A percentile compares a stretch with the other conserved stretches of the same genome.
Evolutionary conservation across 2,329 filamentous ascomycete species (phyloP).

Genomic region (Leptographium lundbergii): DNA sequence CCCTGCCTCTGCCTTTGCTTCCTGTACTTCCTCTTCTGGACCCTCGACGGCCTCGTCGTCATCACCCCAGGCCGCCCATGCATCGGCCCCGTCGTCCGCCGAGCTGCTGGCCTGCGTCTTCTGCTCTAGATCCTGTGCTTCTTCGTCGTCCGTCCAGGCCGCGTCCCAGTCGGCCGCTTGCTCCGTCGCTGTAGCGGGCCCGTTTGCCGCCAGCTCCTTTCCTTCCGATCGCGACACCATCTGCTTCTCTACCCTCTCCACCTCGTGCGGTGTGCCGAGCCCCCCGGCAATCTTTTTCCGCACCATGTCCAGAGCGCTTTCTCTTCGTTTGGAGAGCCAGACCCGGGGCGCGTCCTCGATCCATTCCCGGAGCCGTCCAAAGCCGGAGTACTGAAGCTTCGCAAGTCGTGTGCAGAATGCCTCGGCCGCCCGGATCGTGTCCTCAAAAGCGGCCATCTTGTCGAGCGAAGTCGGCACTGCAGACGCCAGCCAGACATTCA

Average conservation of each 20-base stretch:
- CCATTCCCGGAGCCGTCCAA: slow-evolving; percentile 62
- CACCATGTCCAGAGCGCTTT: slow-evolving; percentile 63
- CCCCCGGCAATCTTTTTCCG: slow-evolving; percentile 53
- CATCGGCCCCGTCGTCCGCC: slow-evolving; percentile 25
- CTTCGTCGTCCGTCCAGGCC: slow-evolving; percentile 64
- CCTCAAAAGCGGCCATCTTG: slow-evolving; percentile 60
- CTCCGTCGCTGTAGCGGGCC: slow-evolving; percentile 27
- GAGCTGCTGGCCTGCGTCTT: slow-evolving; percentile 11
- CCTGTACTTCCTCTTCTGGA: slow-evolving; percentile 8
- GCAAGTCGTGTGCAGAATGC: slow-evolving; percentile 53
- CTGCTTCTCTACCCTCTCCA: slow-evolving; percentile 78
- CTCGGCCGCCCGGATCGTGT: slow-evolving; percentile 50
- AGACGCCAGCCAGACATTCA: slow-evolving; percentile 61
- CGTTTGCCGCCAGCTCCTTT: slow-evolving; percentile 42
- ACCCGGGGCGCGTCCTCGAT: slow-evolving; percentile 64
- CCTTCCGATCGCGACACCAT: slow-evolving; percentile 57
- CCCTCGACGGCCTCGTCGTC: slow-evolving; percentile 18
- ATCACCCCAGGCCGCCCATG: slow-evolving; percentile 20
- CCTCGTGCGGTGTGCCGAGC: slow-evolving; percentile 52
- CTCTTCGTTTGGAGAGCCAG: slow-evolving; percentile 77
- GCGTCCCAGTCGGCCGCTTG: slow-evolving; percentile 59
- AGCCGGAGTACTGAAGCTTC: slow-evolving; percentile 47
- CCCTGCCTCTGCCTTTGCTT: neutral
- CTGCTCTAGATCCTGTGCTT: slow-evolving; percentile 17
- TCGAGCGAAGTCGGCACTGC: slow-evolving; percentile 63